Base-by-base conservation (phyloP, 129 eudicot genomes). In the Escallonia rubra region DNA sequence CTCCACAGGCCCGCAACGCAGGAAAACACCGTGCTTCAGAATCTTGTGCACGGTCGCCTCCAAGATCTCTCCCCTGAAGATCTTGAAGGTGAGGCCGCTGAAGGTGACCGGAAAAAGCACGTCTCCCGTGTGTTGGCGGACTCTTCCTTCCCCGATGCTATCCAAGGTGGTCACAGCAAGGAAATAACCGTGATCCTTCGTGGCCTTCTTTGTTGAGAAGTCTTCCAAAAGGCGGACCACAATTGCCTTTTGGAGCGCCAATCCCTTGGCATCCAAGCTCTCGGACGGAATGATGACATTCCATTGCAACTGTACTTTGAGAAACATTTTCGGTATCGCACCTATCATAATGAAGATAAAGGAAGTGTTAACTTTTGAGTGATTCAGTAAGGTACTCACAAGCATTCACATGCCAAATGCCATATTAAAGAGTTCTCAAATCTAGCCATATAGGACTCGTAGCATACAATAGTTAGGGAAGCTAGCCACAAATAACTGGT, bases 211-310 rank as follows among this genome's bases (percentile, higher is more conserved):
- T 8, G 83, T 62, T 2, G 97, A 72, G 59, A 90, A 90, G 61
- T 83, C 91, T 34, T 82, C 86, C 68, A 90, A n/a, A 55, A 90
- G 77, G 51, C 87, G 88, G 15, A 81, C 68, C 40, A 84, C 69
- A 7, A 90, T 84, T 3, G 97, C 74, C 69, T 77, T 90, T 51
- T 90, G 95, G 49, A 90, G 76, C 78, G 88, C 74, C 64, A 90
- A 56, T 5, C 96, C 96, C 68, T 81, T 75, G 47, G 67, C 72
- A 70, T 90, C 86, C 15, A 84, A 80, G 61, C 63, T 77, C 49
- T 81, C 89, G 9, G 95, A 89, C 1, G 91, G 95, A 55, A 90
- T 77, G 40, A 90, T 77, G 43, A 90, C 97, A 48, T 90, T 90
- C 95, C 97, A 90, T 4, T 79, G 78, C 62, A 90, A 47, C 45